A percentile compares a stretch with the other conserved stretches of the same genome.
Evolutionary conservation across 495 filamentous ascomycete species (phyloP).

Genomic region (Thozetella sp.): DNA sequence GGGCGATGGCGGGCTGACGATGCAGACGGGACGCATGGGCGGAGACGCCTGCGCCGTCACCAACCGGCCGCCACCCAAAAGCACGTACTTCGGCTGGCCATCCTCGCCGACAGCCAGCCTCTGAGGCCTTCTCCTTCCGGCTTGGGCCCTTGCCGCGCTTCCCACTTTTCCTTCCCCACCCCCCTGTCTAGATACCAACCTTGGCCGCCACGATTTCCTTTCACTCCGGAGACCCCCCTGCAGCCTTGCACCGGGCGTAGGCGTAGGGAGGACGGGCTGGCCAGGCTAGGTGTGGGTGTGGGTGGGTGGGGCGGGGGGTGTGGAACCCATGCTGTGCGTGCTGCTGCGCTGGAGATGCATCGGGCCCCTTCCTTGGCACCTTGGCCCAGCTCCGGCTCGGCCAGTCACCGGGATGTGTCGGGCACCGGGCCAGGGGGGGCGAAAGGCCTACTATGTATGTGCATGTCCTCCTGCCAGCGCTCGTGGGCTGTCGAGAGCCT

Average conservation of each 20-base stretch:
- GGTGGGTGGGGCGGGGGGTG: not conserved
- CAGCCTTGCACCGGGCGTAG: not conserved
- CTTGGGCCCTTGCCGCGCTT: not conserved
- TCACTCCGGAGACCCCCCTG: not conserved
- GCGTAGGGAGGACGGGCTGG: not conserved
- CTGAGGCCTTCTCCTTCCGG: not conserved
- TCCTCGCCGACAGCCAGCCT: not conserved
- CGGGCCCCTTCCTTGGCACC: not conserved
- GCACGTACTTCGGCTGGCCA: not conserved
- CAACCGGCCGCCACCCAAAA: not conserved
- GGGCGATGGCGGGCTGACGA: conserved; percentile 12
- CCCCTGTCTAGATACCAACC: too few relatives aligned
- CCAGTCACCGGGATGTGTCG: not conserved
- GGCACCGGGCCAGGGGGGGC: not conserved
- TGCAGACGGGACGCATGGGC: conserved; percentile 26
- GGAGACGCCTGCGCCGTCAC: conserved; percentile 11
- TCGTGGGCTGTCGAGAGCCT: not conserved
- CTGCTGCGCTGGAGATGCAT: not conserved
- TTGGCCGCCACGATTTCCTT: too few relatives aligned
- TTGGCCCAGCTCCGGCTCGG: not conserved
- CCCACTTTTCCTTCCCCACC: not conserved
- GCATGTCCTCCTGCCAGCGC: not conserved
- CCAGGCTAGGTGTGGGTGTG: not conserved
- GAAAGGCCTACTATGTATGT: too few relatives aligned
- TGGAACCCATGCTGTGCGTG: not conserved